phyloP scores from a whole-genome alignment of 2,329 filamentous ascomycete genomes.

The Xylogone sp. region DNA sequence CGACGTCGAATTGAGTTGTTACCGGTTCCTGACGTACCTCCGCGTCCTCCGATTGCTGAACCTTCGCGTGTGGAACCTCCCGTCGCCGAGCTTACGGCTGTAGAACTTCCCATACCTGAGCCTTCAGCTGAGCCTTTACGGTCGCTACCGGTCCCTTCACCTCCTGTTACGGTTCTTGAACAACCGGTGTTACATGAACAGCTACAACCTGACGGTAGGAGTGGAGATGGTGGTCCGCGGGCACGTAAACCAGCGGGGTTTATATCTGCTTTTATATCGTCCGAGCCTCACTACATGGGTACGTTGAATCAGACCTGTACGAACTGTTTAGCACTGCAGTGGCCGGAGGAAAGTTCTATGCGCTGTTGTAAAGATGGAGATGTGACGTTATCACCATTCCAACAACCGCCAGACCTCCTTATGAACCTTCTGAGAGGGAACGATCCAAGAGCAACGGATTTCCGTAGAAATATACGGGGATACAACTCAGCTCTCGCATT shows the following conservation, averaged over 20 bases:
- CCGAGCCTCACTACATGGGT: background rate
- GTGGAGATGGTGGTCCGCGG: too few relatives aligned
- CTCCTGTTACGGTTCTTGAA: too few relatives aligned
- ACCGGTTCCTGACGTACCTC: too few relatives aligned
- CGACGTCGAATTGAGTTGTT: too few relatives aligned
- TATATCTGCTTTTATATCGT: background rate
- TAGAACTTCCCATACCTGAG: too few relatives aligned
- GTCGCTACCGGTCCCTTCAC: too few relatives aligned
- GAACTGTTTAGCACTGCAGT: background rate
- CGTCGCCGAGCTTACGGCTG: too few relatives aligned
- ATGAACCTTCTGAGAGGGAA: conserved; percentile 1
- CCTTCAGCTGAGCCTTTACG: too few relatives aligned
- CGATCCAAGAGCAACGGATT: background rate
- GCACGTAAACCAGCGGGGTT: background rate
- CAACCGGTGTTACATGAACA: too few relatives aligned
- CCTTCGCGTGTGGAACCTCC: too few relatives aligned
- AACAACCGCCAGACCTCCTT: background rate
- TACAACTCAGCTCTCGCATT: conserved; percentile 2
- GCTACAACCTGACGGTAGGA: too few relatives aligned
- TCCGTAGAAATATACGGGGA: background rate
- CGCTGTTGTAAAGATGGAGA: background rate
- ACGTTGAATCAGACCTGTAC: background rate
- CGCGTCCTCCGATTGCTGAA: too few relatives aligned
- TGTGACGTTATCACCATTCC: background rate
- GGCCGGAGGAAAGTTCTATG: background rate